phyloP scores from a whole-genome alignment of 176 grass and related monocot species.

The Phyllostachys edulis region DNA sequence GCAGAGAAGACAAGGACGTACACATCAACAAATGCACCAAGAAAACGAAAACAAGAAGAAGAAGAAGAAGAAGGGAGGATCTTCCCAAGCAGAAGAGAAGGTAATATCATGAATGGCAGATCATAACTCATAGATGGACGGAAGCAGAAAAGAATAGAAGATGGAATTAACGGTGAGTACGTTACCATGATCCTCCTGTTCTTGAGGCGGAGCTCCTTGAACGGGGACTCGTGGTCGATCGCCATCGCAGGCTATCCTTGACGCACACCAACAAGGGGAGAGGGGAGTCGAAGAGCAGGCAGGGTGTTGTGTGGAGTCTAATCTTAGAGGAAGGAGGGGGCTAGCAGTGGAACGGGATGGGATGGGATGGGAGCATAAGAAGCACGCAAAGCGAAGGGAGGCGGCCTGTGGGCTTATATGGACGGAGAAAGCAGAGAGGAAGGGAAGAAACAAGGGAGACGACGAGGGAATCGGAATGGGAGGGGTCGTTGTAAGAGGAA shows the following conservation, averaged over 20 bases:
- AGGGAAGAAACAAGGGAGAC: background rate
- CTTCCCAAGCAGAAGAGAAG: background rate
- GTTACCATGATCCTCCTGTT: constrained; percentile 77
- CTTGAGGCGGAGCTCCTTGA: constrained; percentile 69
- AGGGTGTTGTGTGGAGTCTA: background rate
- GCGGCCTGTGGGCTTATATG: background rate
- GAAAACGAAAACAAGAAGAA: background rate
- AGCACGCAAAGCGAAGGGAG: background rate
- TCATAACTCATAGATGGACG: background rate
- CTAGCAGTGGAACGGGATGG: background rate
- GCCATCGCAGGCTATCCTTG: constrained; percentile 28
- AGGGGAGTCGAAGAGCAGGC: background rate
- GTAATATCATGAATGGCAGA: background rate
- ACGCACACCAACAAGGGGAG: background rate
- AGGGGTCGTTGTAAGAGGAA: too few relatives aligned
- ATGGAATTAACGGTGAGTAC: too few relatives aligned
- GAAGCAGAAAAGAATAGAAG: too few relatives aligned
- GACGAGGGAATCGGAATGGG: background rate
- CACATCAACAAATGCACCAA: background rate
- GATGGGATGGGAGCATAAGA: background rate
- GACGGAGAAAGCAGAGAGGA: background rate
- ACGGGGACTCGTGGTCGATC: constrained; percentile 69
- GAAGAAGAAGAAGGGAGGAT: background rate
- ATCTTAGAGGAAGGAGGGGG: background rate
- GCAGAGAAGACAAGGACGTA: background rate